Base-by-base conservation (phyloP, 257 asterid genomes). In the Solanum virginianum region DNA sequence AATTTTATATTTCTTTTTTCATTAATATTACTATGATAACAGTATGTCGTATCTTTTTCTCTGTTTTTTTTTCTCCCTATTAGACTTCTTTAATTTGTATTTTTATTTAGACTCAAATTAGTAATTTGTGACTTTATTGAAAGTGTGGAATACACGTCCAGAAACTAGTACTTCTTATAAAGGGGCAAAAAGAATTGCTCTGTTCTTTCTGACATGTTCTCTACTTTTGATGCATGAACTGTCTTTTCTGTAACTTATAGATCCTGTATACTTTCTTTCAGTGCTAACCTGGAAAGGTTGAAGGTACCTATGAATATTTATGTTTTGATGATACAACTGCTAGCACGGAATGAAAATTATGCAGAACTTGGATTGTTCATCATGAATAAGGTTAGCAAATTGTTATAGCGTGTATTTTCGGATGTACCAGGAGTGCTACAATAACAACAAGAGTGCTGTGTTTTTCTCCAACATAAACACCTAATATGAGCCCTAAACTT, bases 281-380 rank as follows among this genome's bases (percentile, higher is more conserved):
- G 99, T 88, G 95, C 94, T 79, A 94, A 90, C 91, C 68, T 88
- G 89, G 98, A 92, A 88, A 95, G 93, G 83, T 83, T 96, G 51
- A 94, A 92, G 92, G 93, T 95, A 86, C 89, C 89, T 85, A 94
- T 93, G 81, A 90, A 87, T 89, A 89, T 90, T 47, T 92, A 94
- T 85, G 93, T 92, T 84, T 87, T 95, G 92, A 93, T 89, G 89
- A 95, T 93, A 87, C 97, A 91, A 89, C 88, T 95, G 90, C 96
- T 96, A 77, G 94, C 92, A 24, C 95, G 98, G 90, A 97, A 91
- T 85, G 98, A 95, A 89, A 90, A 90, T 74, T 90, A 89, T 85
- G 90, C 93, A 5, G 97, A 94, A 89, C 97, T 96, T 86, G 98
- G 95, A 86, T 87, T 91, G 65, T 92, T 92, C 66, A 70, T 95